Base-by-base conservation (phyloP, 257 asterid genomes). In the Forsythia suspensa region DNA sequence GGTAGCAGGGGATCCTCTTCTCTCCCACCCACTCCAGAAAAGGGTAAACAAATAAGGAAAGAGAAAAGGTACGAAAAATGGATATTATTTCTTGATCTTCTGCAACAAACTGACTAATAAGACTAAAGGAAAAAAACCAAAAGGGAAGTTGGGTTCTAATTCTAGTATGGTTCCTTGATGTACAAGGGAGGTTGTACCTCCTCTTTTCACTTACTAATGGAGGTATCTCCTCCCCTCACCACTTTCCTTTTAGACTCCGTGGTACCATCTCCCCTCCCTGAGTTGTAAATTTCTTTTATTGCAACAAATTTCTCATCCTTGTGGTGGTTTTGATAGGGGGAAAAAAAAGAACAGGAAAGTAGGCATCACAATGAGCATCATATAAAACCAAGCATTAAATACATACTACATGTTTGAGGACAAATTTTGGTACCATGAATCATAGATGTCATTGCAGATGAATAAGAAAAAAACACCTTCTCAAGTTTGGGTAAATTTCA, bases 341-440 rank as follows among this genome's bases (percentile, higher is more conserved):
- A 43, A 43, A n/a, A 59, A 21, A 20, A 8, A 20, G 4, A 44
- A 12, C 65, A 70, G 51, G 40, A 42, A 51, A 63, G 59, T 46
- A 36, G 52, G 37, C 15, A 34, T 70, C 59, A 71, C 61, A 77
- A 43, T 65, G 39, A 41, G 42, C 55, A 71, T 70, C 77, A 65
- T 24, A 9, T 61, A 74, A 73, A 43, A 71, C 72, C 72, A 13
- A 68, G n/a, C 68, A 74, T 29, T 24, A 59, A 24, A 36, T 55
- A 51, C 13, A 48, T 21, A n/a, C 5, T 20, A 59, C n/a, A 59
- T 59, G 6, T 55, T 59, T 7, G 67, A 20, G 66, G 29, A 57
- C 66, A 57, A 8, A 2, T 72, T 44, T 51, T 2, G 69, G 76
- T 34, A 46, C 75, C 51, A 2, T 52, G 15, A 12, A 74, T 66